Evolutionary conservation across 1,284 basidiomycete species (phyloP).

Genomic region (Lignosus rhinocerotis): DNA sequence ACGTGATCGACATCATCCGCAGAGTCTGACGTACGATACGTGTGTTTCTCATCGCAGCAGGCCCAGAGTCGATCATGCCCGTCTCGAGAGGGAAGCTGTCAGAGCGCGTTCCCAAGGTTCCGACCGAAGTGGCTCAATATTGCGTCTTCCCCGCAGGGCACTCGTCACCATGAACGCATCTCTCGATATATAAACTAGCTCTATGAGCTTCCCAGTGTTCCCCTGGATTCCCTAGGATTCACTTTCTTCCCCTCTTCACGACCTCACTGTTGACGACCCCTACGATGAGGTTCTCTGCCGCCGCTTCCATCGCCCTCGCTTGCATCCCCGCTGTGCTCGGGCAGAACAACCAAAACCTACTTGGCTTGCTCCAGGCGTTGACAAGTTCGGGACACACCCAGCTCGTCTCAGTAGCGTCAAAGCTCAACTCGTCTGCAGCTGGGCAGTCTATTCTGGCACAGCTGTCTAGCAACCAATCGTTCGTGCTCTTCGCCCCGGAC

Average conservation of each 20-base stretch:
- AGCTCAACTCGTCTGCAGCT: conserved; percentile 42
- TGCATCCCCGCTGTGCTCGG: conserved; percentile 26
- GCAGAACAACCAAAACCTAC: conserved; percentile 34
- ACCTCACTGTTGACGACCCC: conserved; percentile 3
- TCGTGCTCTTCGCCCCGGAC: conserved; percentile 50
- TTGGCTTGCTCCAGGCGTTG: conserved; percentile 36
- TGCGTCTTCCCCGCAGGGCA: not conserved
- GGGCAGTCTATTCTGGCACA: conserved; percentile 46
- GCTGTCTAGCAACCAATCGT: conserved; percentile 39
- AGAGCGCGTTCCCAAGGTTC: not conserved
- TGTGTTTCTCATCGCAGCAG: not conserved
- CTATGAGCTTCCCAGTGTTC: not conserved
- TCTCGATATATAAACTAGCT: conserved; percentile 5
- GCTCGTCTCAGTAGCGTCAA: conserved; percentile 35
- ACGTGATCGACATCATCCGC: not conserved
- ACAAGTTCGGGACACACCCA: conserved; percentile 39
- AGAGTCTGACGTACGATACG: not conserved
- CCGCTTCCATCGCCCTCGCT: conserved; percentile 24
- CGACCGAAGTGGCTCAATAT: not conserved
- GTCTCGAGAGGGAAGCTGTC: not conserved
- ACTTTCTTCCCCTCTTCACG: not conserved
- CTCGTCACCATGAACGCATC: not conserved
- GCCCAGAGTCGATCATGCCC: not conserved
- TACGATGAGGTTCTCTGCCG: conserved; percentile 20
- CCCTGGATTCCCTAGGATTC: not conserved